These are phyloP conservation scores for Suillus clintonianus DNA, from an alignment of 768 basidiomycete species.

Conservation along the genomic window DNA sequence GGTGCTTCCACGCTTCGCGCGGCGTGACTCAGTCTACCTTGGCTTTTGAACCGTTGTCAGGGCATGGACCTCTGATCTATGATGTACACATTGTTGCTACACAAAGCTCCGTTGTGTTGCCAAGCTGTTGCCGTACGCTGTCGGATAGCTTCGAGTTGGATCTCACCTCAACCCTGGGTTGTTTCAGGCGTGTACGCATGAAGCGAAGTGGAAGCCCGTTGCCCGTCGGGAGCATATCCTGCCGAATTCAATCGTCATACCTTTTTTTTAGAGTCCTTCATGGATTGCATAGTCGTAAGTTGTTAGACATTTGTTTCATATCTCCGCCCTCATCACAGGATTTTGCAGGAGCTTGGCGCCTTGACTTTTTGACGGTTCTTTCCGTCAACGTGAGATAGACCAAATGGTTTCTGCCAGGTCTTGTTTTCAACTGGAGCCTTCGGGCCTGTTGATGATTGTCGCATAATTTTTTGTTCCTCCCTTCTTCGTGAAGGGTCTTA, in stretches of 20 bases:
- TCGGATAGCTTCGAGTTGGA: slow-evolving; percentile 6
- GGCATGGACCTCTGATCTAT: not conserved
- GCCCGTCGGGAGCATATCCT: not conserved
- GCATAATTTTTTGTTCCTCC: slow-evolving; percentile 36
- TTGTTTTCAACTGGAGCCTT: slow-evolving; percentile 1
- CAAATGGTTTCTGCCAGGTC: not conserved
- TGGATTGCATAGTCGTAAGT: not conserved
- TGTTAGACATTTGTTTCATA: not conserved
- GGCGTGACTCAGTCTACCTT: slow-evolving; percentile 5
- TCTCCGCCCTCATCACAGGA: not conserved
- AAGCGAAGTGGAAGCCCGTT: not conserved
- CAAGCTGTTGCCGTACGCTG: not conserved
- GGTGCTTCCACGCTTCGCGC: slow-evolving; percentile 12
- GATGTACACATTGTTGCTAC: not conserved
- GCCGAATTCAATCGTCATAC: not conserved
- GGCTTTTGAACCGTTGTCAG: not conserved
- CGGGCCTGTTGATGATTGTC: slow-evolving; percentile 10
- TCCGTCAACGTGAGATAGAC: not conserved
- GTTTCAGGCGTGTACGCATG: not conserved
- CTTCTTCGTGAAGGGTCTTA: slow-evolving; percentile 37
- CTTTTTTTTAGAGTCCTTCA: not conserved
- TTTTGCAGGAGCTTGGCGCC: not conserved
- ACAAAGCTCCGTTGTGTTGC: not conserved
- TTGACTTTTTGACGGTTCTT: not conserved
- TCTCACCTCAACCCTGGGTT: not conserved